These are phyloP conservation scores for Peribolospora baueri DNA, from an alignment of 768 basidiomycete species.

Conservation along the genomic window DNA sequence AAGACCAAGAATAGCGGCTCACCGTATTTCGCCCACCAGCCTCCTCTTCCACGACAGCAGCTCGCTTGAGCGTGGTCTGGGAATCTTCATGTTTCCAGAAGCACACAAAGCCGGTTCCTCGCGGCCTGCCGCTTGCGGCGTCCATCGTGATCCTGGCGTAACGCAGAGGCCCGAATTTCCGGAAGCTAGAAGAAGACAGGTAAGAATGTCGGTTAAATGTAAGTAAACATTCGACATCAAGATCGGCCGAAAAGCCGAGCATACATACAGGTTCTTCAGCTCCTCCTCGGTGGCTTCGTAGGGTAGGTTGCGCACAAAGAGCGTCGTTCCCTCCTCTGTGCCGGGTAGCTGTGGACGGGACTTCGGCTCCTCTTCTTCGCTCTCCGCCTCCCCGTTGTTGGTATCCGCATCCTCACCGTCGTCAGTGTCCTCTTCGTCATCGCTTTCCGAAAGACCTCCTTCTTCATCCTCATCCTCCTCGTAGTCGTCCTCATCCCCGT, in stretches of 20 bases:
- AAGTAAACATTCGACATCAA: not conserved
- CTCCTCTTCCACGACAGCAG: too few relatives aligned
- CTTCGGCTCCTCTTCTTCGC: conserved; percentile 23
- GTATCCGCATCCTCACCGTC: conserved; percentile 18
- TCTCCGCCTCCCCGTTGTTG: conserved; percentile 18
- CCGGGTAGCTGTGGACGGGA: not conserved
- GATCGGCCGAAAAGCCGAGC: conserved; percentile 1
- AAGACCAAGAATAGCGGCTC: too few relatives aligned
- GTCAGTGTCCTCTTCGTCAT: conserved; percentile 25
- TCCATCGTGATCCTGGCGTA: conserved; percentile 85
- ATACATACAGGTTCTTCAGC: conserved; percentile 46
- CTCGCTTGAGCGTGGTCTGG: conserved; percentile 42
- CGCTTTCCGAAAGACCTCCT: conserved; percentile 14
- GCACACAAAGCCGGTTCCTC: conserved; percentile 88
- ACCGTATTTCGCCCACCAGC: too few relatives aligned
- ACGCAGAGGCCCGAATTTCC: conserved; percentile 68
- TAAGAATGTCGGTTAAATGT: not conserved
- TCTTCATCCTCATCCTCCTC: conserved; percentile 16
- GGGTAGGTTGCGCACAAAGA: conserved; percentile 83
- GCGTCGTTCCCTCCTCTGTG: conserved; percentile 45
- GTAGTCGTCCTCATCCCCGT: conserved; percentile 13
- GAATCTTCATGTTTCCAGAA: conserved; percentile 89
- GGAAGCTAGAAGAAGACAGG: conserved; percentile 35
- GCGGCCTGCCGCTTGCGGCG: conserved; percentile 51
- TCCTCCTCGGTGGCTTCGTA: conserved; percentile 87